Conservation (phyloP, 2,329 filamentous ascomycete species). For the Cordyceps pruinosa region DNA sequence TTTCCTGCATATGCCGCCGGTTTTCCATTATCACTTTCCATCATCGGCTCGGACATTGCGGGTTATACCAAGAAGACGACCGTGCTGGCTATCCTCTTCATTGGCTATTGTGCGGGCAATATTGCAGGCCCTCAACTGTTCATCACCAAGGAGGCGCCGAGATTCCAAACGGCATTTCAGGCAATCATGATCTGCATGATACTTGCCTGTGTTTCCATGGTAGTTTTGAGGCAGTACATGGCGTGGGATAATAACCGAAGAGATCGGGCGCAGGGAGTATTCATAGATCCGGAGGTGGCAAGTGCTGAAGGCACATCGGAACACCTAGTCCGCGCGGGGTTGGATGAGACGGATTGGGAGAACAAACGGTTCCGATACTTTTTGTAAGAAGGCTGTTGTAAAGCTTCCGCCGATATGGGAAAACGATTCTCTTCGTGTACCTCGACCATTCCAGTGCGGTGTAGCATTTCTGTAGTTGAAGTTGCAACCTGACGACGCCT, state of each 20-base stretch:
- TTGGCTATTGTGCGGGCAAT: conserved; percentile 55
- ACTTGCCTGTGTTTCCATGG: conserved; percentile 34
- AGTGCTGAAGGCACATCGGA: background rate
- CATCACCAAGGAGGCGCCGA: conserved; percentile 47
- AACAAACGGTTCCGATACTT: background rate
- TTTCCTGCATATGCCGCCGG: conserved; percentile 46
- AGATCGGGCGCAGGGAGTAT: conserved; percentile 23
- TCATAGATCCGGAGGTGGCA: background rate
- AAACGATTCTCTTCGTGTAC: background rate
- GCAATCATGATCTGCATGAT: conserved; percentile 56
- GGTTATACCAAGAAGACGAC: conserved; percentile 56
- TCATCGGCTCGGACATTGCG: conserved; percentile 50
- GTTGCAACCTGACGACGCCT: too few species aligned
- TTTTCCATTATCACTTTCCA: conserved; percentile 39
- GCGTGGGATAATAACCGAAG: conserved; percentile 46
- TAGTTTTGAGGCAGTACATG: conserved; percentile 45
- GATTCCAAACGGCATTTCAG: conserved; percentile 55
- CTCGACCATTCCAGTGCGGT: too few species aligned
- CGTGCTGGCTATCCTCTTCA: conserved; percentile 42
- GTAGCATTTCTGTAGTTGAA: too few species aligned
- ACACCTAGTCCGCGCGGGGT: background rate
- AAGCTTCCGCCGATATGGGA: background rate
- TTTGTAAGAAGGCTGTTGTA: background rate
- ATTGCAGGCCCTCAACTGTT: conserved; percentile 56
- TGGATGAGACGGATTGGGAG: background rate